A percentile compares a stretch with the other conserved stretches of the same genome.
Evolutionary conservation across 805 yeast species (phyloP).

Genomic region (Candida anglica): DNA sequence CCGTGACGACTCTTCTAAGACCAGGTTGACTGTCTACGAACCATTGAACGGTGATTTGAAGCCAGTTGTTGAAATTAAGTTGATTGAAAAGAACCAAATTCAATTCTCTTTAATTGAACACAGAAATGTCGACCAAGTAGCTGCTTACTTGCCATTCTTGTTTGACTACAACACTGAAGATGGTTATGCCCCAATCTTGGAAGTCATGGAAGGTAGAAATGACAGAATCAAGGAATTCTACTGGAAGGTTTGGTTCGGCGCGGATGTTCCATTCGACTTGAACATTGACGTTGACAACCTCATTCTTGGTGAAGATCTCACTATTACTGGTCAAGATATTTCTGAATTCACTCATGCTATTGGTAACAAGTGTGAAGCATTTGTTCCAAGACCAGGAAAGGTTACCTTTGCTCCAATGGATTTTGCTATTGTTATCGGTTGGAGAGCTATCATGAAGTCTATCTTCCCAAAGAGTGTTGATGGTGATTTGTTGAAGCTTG

Average conservation of each 20-base stretch:
- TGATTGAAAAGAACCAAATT: conserved; percentile 50
- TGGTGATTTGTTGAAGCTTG: conserved; percentile 91
- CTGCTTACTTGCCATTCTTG: conserved; percentile 72
- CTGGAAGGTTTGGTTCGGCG: conserved; percentile 96
- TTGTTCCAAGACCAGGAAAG: conserved; percentile 83
- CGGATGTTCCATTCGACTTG: conserved; percentile 54
- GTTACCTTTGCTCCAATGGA: conserved; percentile 96
- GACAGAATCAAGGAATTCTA: conserved; percentile 90
- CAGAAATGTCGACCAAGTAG: conserved; percentile 74
- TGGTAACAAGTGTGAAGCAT: conserved; percentile 96
- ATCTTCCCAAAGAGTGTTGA: conserved; percentile 95
- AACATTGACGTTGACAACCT: conserved; percentile 67
- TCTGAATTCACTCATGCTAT: conserved; percentile 94
- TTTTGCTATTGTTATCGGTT: conserved; percentile 96
- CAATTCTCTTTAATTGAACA: conserved; percentile 76
- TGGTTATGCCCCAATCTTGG: conserved; percentile 95
- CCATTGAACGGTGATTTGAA: conserved; percentile 64
- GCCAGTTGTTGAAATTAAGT: conserved; percentile 62
- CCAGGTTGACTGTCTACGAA: conserved; percentile 65
- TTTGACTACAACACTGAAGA: conserved; percentile 77
- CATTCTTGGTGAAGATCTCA: conserved; percentile 65
- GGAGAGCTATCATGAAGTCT: conserved; percentile 98
- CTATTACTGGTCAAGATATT: conserved; percentile 72
- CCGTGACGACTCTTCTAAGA: conserved; percentile 48
- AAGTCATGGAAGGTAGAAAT: conserved; percentile 87